Evolutionary conservation across 106 monocot species (phyloP).

Genomic region (Posidonia australis): DNA sequence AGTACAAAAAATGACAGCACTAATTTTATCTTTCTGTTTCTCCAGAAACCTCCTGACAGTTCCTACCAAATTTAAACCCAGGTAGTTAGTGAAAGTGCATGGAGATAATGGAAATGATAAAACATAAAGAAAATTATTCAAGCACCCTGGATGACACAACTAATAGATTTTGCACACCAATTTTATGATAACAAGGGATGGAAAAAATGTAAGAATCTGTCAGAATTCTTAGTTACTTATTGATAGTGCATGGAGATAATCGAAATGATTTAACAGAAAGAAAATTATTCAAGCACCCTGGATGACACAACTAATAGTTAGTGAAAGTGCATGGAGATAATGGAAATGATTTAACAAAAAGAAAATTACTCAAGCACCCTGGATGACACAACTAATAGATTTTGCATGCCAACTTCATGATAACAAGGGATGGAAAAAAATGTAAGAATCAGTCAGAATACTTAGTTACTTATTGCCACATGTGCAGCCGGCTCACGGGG

Average conservation of each 20-base stretch:
- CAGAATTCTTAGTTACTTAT: background rate
- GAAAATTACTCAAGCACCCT: background rate
- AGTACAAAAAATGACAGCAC: slow-evolving; percentile 91
- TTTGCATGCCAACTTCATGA: background rate
- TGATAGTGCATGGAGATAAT: background rate
- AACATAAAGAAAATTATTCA: background rate
- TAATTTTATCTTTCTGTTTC: slow-evolving; percentile 95
- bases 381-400: background rate
- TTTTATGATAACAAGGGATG: background rate
- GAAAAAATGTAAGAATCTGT: background rate
- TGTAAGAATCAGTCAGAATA: background rate
- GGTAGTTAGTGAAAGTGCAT: background rate
- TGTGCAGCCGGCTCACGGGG: slow-evolving; percentile 99
- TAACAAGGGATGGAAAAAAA: background rate
- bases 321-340: background rate
- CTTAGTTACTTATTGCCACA: slow-evolving; percentile 93
- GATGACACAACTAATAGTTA: background rate
- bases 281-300: background rate
- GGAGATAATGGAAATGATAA: background rate
- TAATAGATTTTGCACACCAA: background rate
- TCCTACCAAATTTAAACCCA: slow-evolving; percentile 33
- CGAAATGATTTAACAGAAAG: background rate
- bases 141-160: background rate
- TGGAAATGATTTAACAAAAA: slow-evolving; percentile 1
- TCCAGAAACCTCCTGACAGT: slow-evolving; percentile 95